Conservation (phyloP, 495 filamentous ascomycete genomes). For the Tuber calosporum region DNA sequence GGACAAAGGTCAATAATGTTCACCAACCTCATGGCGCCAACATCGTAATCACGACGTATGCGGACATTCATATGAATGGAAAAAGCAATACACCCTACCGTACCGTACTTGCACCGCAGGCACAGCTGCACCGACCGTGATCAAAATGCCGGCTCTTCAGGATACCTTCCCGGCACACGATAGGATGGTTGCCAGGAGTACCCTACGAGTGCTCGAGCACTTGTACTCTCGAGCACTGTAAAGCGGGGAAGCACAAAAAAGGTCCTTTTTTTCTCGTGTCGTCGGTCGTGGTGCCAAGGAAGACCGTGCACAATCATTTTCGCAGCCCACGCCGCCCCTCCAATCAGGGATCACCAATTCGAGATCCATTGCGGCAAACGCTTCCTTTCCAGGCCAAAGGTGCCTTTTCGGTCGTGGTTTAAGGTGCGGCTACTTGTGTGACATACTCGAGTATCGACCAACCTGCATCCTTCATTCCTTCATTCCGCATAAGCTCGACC, state of each 20-base stretch:
- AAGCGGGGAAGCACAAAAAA: conserved; percentile 32
- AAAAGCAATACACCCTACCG: neutral
- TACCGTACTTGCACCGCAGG: neutral
- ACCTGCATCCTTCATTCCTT: conserved; percentile 18
- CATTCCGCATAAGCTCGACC: neutral
- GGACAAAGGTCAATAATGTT: neutral
- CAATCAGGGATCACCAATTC: conserved; percentile 23
- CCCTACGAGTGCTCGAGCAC: too few relatives aligned
- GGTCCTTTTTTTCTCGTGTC: conserved; percentile 11
- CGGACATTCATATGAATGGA: neutral
- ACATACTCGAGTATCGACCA: conserved; percentile 9
- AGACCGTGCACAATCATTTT: conserved; percentile 11
- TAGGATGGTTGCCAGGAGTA: neutral
- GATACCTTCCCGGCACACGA: neutral
- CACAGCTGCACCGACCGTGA: neutral
- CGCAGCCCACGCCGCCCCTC: conserved; percentile 23
- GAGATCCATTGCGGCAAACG: conserved; percentile 26
- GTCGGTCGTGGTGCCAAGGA: conserved; percentile 8
- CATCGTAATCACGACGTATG: neutral
- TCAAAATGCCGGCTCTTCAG: neutral
- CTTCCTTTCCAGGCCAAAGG: conserved; percentile 7
- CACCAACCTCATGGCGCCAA: neutral
- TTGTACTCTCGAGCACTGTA: too few relatives aligned
- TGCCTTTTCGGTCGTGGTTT: conserved; percentile 16
- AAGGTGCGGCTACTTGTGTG: conserved; percentile 37